phyloP scores from a whole-genome alignment of 139 green algal genomes.

The Chlamydomonas schloesseri region DNA sequence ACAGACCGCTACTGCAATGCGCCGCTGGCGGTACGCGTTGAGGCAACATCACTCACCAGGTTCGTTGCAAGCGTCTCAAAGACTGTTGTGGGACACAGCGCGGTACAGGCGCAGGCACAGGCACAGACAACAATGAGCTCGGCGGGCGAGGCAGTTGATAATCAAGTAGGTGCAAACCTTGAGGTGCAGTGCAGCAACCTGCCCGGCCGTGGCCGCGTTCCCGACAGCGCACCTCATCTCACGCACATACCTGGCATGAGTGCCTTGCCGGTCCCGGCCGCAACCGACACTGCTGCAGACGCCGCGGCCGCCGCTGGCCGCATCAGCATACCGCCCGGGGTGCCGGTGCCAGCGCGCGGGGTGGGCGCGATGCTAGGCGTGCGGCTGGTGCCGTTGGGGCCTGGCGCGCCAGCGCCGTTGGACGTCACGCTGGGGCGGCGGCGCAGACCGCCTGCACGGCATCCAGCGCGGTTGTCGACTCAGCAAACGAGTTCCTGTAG shows the following conservation, averaged over 20 bases:
- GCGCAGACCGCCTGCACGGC: background rate
- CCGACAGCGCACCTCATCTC: no score
- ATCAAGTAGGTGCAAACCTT: no score
- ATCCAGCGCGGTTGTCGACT: no score
- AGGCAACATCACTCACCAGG: background rate
- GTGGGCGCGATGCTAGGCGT: background rate
- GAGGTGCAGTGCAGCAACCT: no score
- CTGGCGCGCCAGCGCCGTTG: background rate
- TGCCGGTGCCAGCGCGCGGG: background rate
- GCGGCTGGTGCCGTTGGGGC: background rate
- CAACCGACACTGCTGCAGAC: conserved; percentile 24
- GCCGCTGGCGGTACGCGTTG: no score
- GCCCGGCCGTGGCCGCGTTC: no score
- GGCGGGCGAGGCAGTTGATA: no score
- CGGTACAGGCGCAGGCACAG: no score
- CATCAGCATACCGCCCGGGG: conserved; percentile 10
- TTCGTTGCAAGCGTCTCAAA: conserved; percentile 66
- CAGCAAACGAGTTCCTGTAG: no score
- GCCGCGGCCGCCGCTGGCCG: conserved; percentile 21
- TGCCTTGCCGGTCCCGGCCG: conserved; percentile 54
- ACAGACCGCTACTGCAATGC: no score
- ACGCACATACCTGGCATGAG: conserved; percentile 53
- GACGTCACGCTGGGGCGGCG: background rate
- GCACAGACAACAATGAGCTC: no score
- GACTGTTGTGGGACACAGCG: background rate